Conservation (phyloP, 164 flowering plant genomes). For the Echeveria elegans region DNA sequence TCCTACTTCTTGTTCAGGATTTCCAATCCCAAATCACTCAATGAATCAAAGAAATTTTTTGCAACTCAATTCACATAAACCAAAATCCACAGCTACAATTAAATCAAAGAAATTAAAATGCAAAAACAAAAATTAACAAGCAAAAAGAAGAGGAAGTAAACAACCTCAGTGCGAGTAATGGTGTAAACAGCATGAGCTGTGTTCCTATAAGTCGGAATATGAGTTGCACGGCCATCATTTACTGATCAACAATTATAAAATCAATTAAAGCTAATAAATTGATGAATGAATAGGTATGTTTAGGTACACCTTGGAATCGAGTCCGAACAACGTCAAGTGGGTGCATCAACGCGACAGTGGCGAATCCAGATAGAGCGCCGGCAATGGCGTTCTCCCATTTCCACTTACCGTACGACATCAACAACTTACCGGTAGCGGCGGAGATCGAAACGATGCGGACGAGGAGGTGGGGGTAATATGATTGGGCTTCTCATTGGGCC, state of each 20-base stretch:
- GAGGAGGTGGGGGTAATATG: too few relatives aligned
- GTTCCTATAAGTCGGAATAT: conserved; percentile 68
- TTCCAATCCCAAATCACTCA: too few relatives aligned
- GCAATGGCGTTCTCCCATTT: conserved; percentile 93
- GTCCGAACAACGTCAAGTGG: conserved; percentile 98
- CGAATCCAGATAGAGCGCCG: conserved; percentile 85
- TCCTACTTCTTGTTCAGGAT: too few relatives aligned
- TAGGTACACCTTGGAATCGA: conserved; percentile 94
- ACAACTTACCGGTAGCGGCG: too few relatives aligned
- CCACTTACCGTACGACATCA: conserved; percentile 26
- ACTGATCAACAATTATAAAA: conserved; percentile 25
- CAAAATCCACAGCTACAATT: neutral
- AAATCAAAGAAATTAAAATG: neutral
- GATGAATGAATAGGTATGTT: neutral
- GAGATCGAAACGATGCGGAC: too few relatives aligned
- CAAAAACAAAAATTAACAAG: neutral
- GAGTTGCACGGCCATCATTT: conserved; percentile 58
- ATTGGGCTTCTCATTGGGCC: too few relatives aligned
- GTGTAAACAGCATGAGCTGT: conserved; percentile 76
- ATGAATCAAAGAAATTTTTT: too few relatives aligned
- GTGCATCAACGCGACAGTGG: conserved; percentile 76
- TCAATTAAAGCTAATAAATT: too few relatives aligned
- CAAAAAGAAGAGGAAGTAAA: neutral
- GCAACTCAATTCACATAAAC: too few relatives aligned
- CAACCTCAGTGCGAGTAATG: conserved; percentile 81